Conservation (phyloP, 345 rosid species). For the Boechera retrofracta region DNA sequence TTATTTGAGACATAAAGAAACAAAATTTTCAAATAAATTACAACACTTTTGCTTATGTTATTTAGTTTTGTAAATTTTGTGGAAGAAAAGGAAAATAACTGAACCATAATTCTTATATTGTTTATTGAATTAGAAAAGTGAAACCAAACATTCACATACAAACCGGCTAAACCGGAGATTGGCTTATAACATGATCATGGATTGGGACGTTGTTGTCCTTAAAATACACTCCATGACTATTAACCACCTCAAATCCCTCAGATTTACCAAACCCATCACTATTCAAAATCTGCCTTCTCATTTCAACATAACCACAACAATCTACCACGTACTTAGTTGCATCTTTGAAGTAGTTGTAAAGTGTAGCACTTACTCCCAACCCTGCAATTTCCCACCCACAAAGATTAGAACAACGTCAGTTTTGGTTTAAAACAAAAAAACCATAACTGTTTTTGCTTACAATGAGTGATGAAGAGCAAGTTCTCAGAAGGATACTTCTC, state of each 20-base stretch:
- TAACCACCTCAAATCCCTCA: neutral
- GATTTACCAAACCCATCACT: conserved; percentile 40
- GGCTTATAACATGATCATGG: too few relatives aligned
- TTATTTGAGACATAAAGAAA: neutral
- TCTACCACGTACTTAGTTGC: conserved; percentile 58
- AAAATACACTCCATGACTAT: too few relatives aligned
- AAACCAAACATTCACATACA: too few relatives aligned
- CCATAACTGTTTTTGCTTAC: conserved; percentile 44
- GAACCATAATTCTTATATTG: too few relatives aligned
- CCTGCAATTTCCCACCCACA: conserved; percentile 49
- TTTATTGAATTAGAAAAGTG: too few relatives aligned
- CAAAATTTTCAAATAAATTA: too few relatives aligned
- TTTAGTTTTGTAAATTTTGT: too few relatives aligned
- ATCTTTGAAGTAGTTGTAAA: conserved; percentile 58
- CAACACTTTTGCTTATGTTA: too few relatives aligned
- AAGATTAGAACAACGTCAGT: neutral
- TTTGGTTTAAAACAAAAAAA: neutral
- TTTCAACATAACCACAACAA: conserved; percentile 68
- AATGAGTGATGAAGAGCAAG: conserved; percentile 80
- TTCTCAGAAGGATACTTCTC: conserved; percentile 80
- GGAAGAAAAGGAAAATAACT: too few relatives aligned
- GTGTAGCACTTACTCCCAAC: conserved; percentile 76
- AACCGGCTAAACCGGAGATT: too few relatives aligned
- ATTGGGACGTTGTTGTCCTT: too few relatives aligned
- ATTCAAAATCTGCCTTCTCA: conserved; percentile 53